These are phyloP conservation scores for Phyllosticta citribraziliensis DNA, from an alignment of 2,329 filamentous ascomycete genomes.

Conservation along the genomic window DNA sequence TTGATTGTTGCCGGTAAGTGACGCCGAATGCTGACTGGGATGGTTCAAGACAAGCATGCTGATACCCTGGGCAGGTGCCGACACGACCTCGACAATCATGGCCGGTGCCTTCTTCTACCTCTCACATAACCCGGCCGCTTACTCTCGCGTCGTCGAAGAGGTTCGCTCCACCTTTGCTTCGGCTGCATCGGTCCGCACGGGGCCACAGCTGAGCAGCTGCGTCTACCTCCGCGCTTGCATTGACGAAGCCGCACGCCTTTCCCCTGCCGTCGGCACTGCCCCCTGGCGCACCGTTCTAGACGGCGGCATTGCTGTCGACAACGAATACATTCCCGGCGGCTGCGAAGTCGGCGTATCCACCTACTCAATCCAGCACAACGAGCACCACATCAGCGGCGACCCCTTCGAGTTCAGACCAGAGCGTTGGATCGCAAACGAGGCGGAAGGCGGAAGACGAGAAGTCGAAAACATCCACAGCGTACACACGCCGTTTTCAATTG, in stretches of 20 bases:
- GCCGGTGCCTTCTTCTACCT: constrained; percentile 37
- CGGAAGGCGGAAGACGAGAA: neutral
- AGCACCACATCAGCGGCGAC: constrained; percentile 24
- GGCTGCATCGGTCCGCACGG: constrained; percentile 30
- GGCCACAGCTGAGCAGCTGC: constrained; percentile 25
- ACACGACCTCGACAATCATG: constrained; percentile 36
- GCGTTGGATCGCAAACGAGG: neutral
- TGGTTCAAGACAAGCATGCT: neutral
- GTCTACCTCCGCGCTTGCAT: constrained; percentile 30
- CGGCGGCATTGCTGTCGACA: constrained; percentile 21
- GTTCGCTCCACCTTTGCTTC: constrained; percentile 25
- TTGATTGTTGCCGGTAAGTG: constrained; percentile 35
- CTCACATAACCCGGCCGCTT: constrained; percentile 27
- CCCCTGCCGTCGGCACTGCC: constrained; percentile 30
- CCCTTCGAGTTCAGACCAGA: constrained; percentile 27
- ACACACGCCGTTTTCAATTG: constrained; percentile 66
- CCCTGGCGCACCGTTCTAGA: constrained; percentile 26
- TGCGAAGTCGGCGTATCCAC: constrained; percentile 30
- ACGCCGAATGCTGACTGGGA: neutral
- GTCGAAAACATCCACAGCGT: neutral
- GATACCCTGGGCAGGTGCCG: constrained; percentile 24
- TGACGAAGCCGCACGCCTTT: constrained; percentile 33
- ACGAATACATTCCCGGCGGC: constrained; percentile 24
- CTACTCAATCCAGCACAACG: constrained; percentile 32
- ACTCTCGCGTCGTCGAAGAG: constrained; percentile 25